These are phyloP conservation scores for Xylaria arbuscula DNA, from an alignment of 2,329 filamentous ascomycete species.

Conservation along the genomic window DNA sequence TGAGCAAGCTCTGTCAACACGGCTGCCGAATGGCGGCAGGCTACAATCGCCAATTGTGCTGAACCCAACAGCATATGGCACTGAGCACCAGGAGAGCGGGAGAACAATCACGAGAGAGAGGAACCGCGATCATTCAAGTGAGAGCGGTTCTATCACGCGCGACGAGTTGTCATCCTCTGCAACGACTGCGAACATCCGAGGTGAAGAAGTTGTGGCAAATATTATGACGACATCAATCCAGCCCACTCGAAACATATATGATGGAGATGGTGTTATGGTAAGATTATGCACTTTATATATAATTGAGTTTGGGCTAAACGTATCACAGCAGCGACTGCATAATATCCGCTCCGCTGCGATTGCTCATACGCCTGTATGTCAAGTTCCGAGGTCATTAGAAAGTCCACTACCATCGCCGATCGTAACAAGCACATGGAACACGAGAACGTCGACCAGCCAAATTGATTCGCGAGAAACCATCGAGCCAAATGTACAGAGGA, in stretches of 20 bases:
- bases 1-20: neutral
- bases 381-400: neutral
- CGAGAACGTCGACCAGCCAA: neutral
- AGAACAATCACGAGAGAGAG: neutral
- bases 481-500: neutral
- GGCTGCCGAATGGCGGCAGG: neutral
- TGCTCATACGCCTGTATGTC: neutral
- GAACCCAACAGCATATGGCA: neutral
- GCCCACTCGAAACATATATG: neutral
- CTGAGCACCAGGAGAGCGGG: neutral
- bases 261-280: constrained; percentile 3
- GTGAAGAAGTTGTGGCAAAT: neutral
- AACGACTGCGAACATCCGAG: constrained; percentile 6
- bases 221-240: neutral
- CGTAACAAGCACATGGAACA: neutral
- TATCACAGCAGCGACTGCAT: constrained; percentile 8
- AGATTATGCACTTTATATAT: constrained; percentile 3
- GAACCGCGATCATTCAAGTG: neutral
- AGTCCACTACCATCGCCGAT: neutral
- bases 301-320: constrained; percentile 8
- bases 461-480: neutral
- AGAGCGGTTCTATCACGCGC: neutral
- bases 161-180: constrained; percentile 3
- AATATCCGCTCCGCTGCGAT: neutral
- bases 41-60: neutral